Base-by-base conservation (phyloP, 352 stramenopile genomes). In the Paralagenidium karlingii region DNA sequence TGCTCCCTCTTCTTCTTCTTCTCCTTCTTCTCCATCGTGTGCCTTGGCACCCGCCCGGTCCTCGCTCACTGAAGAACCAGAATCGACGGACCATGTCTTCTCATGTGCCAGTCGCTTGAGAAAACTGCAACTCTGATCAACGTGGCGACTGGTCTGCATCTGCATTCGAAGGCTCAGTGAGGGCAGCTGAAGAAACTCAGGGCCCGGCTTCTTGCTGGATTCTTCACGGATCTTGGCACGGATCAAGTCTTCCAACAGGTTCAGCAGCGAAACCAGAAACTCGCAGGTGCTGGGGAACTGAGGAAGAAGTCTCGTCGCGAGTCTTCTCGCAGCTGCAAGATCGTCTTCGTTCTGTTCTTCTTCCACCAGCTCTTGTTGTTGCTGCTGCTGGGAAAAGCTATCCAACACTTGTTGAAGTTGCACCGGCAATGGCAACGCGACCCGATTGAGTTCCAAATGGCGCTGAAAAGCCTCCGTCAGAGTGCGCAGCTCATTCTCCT, bases 151-250 rank as follows among this genome's bases (percentile, higher is more conserved):
- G n/a, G n/a, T n/a, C n/a, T n/a, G n/a, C n/a, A n/a, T n/a, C n/a
- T n/a, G n/a, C n/a, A n/a, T n/a, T n/a, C n/a, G n/a, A n/a, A n/a
- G 21, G 9, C 20, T 24, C 21, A 30, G 21, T 20, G 12, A 18
- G 8, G 15, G 31, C 3, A 16, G 3, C 11, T 5, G 30, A 19
- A 16, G 24, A 4, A 20, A 26, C 8, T 12, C n/a, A 21, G 19
- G 8, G 13, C n/a, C 19, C 11, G 10, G 47, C 38, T 20, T 51
- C 48, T 11, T 47, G 49, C 21, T 44, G 42, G 1, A 47, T 24
- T 62, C 53, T 8, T 43, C 12, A 12, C 37, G 49, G 6, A 58
- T 18, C 29, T 51, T 58, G 3, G 34, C 24, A n/a, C 51, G 49
- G 32, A 62, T 41, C 2, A 56, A 24, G 2, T 34, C 37, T 24